Base-by-base conservation (phyloP, 306 rosid genomes). In the Psophocarpus tetragonolobus region DNA sequence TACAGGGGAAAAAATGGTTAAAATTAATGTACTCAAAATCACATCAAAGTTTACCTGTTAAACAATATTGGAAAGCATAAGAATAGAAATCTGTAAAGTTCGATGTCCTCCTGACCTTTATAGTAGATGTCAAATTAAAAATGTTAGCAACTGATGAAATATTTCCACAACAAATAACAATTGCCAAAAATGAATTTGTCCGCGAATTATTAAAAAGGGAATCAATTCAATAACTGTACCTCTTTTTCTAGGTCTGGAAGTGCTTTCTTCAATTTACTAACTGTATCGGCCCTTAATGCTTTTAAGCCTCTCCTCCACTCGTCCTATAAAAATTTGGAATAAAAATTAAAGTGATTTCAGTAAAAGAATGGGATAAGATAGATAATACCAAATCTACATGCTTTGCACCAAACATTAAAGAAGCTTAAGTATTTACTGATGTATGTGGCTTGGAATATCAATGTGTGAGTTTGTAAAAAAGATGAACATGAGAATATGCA, bases 241-340 rank as follows among this genome's bases (percentile, higher is more conserved):
- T 96, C 99, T 81, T 91, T 92, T 87, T 92, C 99, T 63, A 96
- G 84, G 76, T 96, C 98, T 26, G 97, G 91, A 32, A 96, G 96
- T 53, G 94, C 92, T 87, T 96, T 96, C 88, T 86, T 96, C 83
- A 96, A 82, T 87, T 90, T 92, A 80, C 87, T 88, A 26, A 92
- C 82, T 65, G 96, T 90, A 83, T 92, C 97, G 24, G 82, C 99
- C 90, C 97, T 88, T 60, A 87, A 68, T 56, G 96, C 89, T 87
- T 91, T 96, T 76, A 96, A 89, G 83, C 96, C 99, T 87, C 87
- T 87, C 39, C 97, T 89, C 99, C 99, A 96, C 83, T 96, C 99
- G 75, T 96, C 98, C 99, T 96, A 76, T 18, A 65, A 78, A 80
- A 21, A 78, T 47, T 30, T 67, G 79, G 50, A 74, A 66, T 35